phyloP scores from a whole-genome alignment of 2,329 filamentous ascomycete genomes.

The Diaporthe ilicicola region DNA sequence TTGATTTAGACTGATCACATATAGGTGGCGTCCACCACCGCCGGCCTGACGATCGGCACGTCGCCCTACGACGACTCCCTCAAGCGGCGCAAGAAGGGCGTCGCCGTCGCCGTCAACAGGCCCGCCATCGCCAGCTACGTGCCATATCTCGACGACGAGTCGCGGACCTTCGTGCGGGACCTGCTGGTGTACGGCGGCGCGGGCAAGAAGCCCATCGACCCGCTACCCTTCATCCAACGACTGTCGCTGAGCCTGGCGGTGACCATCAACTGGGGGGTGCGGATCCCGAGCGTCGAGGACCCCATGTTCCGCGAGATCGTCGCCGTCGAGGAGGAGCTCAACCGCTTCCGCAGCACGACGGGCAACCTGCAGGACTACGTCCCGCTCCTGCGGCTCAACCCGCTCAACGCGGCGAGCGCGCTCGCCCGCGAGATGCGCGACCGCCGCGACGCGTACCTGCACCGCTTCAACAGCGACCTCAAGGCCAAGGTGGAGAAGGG shows the following conservation, averaged over 20 bases:
- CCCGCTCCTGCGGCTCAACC: constrained; percentile 31
- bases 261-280: constrained; percentile 36
- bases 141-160: constrained; percentile 73
- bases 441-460: constrained; percentile 29
- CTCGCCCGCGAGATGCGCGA: constrained; percentile 30
- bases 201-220: constrained; percentile 45
- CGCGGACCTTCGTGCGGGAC: constrained; percentile 65
- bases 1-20: neutral
- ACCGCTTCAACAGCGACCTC: constrained; percentile 26
- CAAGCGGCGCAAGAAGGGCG: constrained; percentile 71
- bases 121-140: constrained; percentile 73
- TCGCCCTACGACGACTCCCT: constrained; percentile 75
- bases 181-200: constrained; percentile 59
- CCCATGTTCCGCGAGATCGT: constrained; percentile 34
- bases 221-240: constrained; percentile 31
- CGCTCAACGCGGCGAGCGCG: constrained; percentile 25
- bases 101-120: constrained; percentile 71
- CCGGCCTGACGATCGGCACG: constrained; percentile 62
- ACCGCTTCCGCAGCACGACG: constrained; percentile 33
- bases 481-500: constrained; percentile 25
- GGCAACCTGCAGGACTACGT: constrained; percentile 33
- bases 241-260: constrained; percentile 34
- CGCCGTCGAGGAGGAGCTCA: constrained; percentile 35
- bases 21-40: constrained; percentile 46
- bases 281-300: constrained; percentile 33